A percentile compares a stretch with the other conserved stretches of the same genome.
phyloP scores from a whole-genome alignment of 1,284 basidiomycete genomes.

The Boletus sp. region DNA sequence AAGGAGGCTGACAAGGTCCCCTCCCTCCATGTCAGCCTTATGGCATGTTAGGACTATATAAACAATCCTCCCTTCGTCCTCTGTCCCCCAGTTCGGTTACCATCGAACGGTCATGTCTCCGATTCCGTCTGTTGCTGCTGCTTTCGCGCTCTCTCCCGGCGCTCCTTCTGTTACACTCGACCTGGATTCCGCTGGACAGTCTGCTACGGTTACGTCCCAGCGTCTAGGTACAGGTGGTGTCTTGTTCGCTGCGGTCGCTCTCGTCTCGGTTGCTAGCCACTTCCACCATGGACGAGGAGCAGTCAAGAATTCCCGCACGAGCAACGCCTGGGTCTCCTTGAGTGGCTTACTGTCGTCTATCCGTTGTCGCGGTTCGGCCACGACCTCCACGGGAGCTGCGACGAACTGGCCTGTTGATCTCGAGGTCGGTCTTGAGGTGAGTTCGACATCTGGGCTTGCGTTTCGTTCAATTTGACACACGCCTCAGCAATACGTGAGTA shows the following conservation, averaged over 20 bases:
- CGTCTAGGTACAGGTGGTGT: slow-evolving; percentile 16
- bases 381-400: background rate
- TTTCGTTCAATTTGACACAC: slow-evolving; percentile 1
- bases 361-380: background rate
- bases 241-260: slow-evolving; percentile 11
- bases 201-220: slow-evolving; percentile 4
- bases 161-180: slow-evolving; percentile 3
- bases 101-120: slow-evolving; percentile 23
- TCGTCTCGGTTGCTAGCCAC: slow-evolving; percentile 17
- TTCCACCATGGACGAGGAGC: slow-evolving; percentile 9
- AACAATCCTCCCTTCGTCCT: background rate
- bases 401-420: slow-evolving; percentile 3
- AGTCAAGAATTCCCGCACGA: background rate
- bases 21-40: slow-evolving; percentile 4
- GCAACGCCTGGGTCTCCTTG: slow-evolving; percentile 11
- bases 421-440: slow-evolving; percentile 17
- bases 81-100: slow-evolving; percentile 5
- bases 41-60: slow-evolving; percentile 13
- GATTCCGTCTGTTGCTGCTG: slow-evolving; percentile 15
- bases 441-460: background rate
- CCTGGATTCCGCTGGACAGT: slow-evolving; percentile 1
- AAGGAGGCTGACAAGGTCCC: slow-evolving; percentile 12
- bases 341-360: slow-evolving; percentile 12
- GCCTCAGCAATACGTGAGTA: slow-evolving; percentile 15
- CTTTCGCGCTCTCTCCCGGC: slow-evolving; percentile 1